These are phyloP conservation scores for Colletotrichum spaethianum DNA, from an alignment of 2,329 filamentous ascomycete genomes.

Conservation along the genomic window DNA sequence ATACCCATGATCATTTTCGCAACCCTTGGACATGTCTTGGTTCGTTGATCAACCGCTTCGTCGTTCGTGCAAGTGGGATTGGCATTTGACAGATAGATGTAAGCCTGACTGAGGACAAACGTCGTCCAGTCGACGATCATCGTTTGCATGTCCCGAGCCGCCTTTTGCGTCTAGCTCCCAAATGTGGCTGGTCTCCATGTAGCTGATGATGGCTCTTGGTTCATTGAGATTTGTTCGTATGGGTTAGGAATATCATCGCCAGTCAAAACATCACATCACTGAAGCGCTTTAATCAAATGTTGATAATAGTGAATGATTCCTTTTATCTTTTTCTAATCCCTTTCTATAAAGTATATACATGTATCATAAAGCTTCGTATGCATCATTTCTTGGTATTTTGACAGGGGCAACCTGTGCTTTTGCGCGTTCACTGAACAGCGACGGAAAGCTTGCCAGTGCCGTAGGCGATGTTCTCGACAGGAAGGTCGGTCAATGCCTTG, in stretches of 20 bases:
- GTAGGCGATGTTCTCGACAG: constrained; percentile 68
- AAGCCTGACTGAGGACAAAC: not conserved
- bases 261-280: not conserved
- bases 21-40: too few relatives aligned
- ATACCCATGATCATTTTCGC: too few relatives aligned
- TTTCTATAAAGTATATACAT: constrained; percentile 35
- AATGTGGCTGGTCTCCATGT: not conserved
- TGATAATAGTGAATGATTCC: not conserved
- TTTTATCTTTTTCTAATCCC: not conserved
- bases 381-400: constrained; percentile 28
- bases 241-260: too few relatives aligned
- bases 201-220: not conserved
- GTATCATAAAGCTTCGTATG: constrained; percentile 36
- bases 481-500: constrained; percentile 49
- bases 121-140: not conserved
- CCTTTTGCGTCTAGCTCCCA: not conserved
- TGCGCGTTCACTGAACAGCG: constrained; percentile 29
- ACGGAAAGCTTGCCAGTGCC: constrained; percentile 57
- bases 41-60: too few relatives aligned
- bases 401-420: constrained; percentile 13
- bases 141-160: not conserved
- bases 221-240: not conserved
- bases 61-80: not conserved
- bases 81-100: not conserved
- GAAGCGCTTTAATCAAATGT: too few relatives aligned